Evolutionary conservation across 2,329 filamentous ascomycete genomes (phyloP).

Genomic region (Celoporthe dispersa): DNA sequence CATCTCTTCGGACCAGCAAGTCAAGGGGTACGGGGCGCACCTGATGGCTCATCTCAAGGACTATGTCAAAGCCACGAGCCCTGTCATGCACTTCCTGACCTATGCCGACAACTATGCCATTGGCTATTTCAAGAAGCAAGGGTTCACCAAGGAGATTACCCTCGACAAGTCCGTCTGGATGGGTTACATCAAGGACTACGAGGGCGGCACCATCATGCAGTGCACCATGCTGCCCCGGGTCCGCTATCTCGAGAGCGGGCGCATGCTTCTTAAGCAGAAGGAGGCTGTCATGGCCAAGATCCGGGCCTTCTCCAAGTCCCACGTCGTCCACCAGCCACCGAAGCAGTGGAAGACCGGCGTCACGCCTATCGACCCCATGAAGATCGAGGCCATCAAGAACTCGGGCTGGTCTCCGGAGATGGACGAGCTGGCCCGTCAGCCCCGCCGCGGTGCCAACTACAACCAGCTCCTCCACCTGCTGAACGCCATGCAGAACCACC

Average conservation of each 20-base stretch:
- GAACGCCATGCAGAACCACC: slow-evolving; percentile 94
- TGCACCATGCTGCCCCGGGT: slow-evolving; percentile 96
- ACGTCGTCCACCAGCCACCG: slow-evolving; percentile 84
- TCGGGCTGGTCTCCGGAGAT: slow-evolving; percentile 97
- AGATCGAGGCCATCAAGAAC: slow-evolving; percentile 84
- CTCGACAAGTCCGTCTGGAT: slow-evolving; percentile 92
- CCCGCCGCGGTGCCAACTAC: slow-evolving; percentile 94
- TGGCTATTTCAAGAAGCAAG: slow-evolving; percentile 98
- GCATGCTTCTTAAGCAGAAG: slow-evolving; percentile 97
- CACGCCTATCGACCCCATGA: slow-evolving; percentile 79
- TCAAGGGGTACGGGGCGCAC: slow-evolving; percentile 97
- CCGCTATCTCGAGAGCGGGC: slow-evolving; percentile 88
- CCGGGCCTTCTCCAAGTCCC: slow-evolving; percentile 84
- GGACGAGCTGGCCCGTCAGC: slow-evolving; percentile 94
- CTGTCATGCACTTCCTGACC: slow-evolving; percentile 98
- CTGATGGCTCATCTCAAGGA: slow-evolving; percentile 98
- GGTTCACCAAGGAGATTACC: slow-evolving; percentile 98
- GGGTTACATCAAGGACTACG: slow-evolving; percentile 99
- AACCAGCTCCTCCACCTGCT: slow-evolving; percentile 91
- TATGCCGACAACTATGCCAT: slow-evolving; percentile 99
- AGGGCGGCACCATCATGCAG: slow-evolving; percentile 99
- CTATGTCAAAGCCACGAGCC: slow-evolving; percentile 95
- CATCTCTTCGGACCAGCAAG: slow-evolving; percentile 96
- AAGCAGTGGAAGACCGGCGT: slow-evolving; percentile 80
- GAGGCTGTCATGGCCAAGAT: slow-evolving; percentile 96